phyloP scores from a whole-genome alignment of 192 early-diverging fungal species.

The Dissophora ornata region DNA sequence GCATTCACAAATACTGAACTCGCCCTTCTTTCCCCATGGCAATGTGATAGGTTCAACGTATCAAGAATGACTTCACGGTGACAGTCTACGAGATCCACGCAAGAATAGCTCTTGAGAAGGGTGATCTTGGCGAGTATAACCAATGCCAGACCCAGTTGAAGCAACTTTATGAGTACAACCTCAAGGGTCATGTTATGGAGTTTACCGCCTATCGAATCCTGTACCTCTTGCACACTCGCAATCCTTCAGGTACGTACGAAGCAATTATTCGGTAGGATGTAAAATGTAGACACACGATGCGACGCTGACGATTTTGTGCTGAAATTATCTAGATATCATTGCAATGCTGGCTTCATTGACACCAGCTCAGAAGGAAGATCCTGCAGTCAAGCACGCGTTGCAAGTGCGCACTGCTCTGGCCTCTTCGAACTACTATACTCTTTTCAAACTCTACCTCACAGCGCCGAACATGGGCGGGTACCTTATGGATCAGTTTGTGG shows the following conservation, averaged over 20 bases:
- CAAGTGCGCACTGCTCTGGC: conserved; percentile 83
- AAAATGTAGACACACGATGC: no score
- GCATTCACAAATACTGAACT: no score
- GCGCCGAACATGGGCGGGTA: conserved; percentile 91
- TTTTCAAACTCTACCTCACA: conserved; percentile 82
- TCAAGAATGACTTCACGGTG: conserved; percentile 94
- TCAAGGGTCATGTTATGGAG: conserved; percentile 84
- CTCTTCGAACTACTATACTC: conserved; percentile 85
- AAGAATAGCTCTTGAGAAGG: conserved; percentile 94
- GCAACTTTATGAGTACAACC: conserved; percentile 79
- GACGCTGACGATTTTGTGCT: not conserved
- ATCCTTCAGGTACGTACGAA: conserved; percentile 81
- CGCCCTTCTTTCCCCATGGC: conserved; percentile 4
- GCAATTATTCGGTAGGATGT: no score
- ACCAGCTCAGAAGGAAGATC: conserved; percentile 69
- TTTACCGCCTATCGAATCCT: conserved; percentile 95
- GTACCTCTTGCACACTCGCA: conserved; percentile 89
- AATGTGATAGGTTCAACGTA: conserved; percentile 79
- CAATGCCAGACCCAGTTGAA: conserved; percentile 97
- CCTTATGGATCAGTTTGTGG: conserved; percentile 93
- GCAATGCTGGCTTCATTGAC: conserved; percentile 79
- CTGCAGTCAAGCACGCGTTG: conserved; percentile 83
- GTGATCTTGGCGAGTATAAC: conserved; percentile 98
- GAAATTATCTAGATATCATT: conserved; percentile 77
- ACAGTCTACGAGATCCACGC: conserved; percentile 96